A percentile compares a stretch with the other conserved stretches of the same genome.
These are phyloP conservation scores for Candida saitoana DNA, from an alignment of 805 yeast genomes.

Conservation along the genomic window DNA sequence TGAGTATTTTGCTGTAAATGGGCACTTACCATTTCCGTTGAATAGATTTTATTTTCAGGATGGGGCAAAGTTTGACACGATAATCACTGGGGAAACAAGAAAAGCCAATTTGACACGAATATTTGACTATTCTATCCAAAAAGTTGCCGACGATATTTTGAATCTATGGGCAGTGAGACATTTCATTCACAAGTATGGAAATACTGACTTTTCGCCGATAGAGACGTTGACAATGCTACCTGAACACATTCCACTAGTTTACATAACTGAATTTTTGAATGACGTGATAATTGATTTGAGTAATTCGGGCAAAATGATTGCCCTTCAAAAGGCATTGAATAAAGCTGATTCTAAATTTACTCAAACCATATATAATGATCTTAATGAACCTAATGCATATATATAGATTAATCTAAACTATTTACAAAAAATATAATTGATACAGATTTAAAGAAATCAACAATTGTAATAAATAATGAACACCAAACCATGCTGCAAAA, in stretches of 20 bases:
- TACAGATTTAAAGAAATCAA: conserved; percentile 47
- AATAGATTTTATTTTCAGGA: conserved; percentile 13
- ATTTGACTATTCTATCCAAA: conserved; percentile 15
- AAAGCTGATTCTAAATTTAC: conserved; percentile 25
- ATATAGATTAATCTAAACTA: conserved; percentile 12
- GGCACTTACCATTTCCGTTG: conserved; percentile 19
- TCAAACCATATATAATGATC: conserved; percentile 18
- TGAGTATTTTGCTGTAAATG: conserved; percentile 25
- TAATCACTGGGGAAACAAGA: background rate
- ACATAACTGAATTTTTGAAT: conserved; percentile 24
- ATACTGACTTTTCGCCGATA: conserved; percentile 14
- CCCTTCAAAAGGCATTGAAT: conserved; percentile 24
- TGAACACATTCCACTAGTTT: conserved; percentile 24
- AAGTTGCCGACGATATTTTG: conserved; percentile 3
- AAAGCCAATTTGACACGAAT: conserved; percentile 13
- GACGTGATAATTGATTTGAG: conserved; percentile 18
- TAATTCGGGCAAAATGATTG: conserved; percentile 12
- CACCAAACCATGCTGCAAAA: conserved; percentile 61
- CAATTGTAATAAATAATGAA: conserved; percentile 57
- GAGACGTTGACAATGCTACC: conserved; percentile 31
- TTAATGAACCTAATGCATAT: conserved; percentile 9
- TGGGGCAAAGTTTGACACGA: background rate
- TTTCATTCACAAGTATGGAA: conserved; percentile 23
- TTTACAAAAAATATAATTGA: conserved; percentile 24
- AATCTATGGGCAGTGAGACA: conserved; percentile 23